A percentile compares a stretch with the other conserved stretches of the same genome.
Evolutionary conservation across 2,329 filamentous ascomycete species (phyloP).

Genomic region (Sordariomycetes sp.): DNA sequence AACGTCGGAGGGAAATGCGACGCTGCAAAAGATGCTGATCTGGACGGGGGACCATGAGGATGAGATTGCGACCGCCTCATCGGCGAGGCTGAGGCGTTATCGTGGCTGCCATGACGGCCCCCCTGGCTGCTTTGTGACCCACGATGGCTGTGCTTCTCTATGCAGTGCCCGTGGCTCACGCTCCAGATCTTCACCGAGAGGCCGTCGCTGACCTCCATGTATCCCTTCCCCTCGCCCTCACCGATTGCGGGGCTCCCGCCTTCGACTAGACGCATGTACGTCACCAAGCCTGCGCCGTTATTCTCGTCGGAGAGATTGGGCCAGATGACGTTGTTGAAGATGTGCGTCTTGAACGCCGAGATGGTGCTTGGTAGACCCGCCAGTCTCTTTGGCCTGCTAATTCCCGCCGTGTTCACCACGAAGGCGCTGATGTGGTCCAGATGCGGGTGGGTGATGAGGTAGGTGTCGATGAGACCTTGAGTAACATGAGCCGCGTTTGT

Average conservation of each 20-base stretch:
- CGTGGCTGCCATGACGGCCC: slow-evolving; percentile 34
- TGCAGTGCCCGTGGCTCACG: slow-evolving; percentile 84
- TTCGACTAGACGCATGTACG: slow-evolving; percentile 79
- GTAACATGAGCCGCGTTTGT: slow-evolving; percentile 78
- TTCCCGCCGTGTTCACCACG: slow-evolving; percentile 83
- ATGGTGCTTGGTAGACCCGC: slow-evolving; percentile 86
- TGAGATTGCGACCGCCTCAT: slow-evolving; percentile 10
- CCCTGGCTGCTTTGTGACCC: slow-evolving; percentile 40
- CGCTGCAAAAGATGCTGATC: not conserved
- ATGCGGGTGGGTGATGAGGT: slow-evolving; percentile 94
- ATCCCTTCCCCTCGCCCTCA: slow-evolving; percentile 69
- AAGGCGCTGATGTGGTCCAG: slow-evolving; percentile 89
- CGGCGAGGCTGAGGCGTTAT: slow-evolving; percentile 24
- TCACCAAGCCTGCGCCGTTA: slow-evolving; percentile 83
- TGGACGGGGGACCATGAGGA: not conserved
- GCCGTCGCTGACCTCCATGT: slow-evolving; percentile 79
- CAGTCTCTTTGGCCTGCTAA: slow-evolving; percentile 73
- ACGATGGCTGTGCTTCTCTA: slow-evolving; percentile 59
- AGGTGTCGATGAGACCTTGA: slow-evolving; percentile 70
- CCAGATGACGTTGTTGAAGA: slow-evolving; percentile 98
- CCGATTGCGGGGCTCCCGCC: slow-evolving; percentile 79
- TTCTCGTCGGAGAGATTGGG: slow-evolving; percentile 95
- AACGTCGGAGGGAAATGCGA: slow-evolving; percentile 5
- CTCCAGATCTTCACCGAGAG: slow-evolving; percentile 81
- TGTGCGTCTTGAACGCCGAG: slow-evolving; percentile 79